Conservation (phyloP, 306 rosid genomes). For the Trichosanthes truncata region DNA sequence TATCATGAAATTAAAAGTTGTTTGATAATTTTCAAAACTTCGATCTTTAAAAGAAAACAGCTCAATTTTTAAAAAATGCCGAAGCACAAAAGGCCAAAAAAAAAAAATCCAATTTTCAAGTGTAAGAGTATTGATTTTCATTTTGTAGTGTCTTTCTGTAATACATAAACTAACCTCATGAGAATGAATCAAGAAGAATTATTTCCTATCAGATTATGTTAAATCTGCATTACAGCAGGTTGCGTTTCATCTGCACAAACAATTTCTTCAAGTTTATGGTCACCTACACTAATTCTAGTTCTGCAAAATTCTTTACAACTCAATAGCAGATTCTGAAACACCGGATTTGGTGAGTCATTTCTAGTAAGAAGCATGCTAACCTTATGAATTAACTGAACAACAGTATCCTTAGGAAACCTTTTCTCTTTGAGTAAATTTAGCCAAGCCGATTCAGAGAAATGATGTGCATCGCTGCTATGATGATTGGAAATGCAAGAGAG, state of each 20-base stretch:
- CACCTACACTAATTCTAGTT: slow-evolving; percentile 13
- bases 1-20: too few relatives aligned
- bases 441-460: slow-evolving; percentile 63
- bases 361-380: slow-evolving; percentile 25
- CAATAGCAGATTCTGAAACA: slow-evolving; percentile 33
- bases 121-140: neutral
- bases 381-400: slow-evolving; percentile 37
- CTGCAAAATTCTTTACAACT: slow-evolving; percentile 43
- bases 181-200: neutral
- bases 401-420: slow-evolving; percentile 40
- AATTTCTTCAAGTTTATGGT: slow-evolving; percentile 19
- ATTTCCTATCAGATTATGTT: neutral
- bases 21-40: too few relatives aligned
- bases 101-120: neutral
- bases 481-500: slow-evolving; percentile 34
- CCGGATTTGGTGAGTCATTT: slow-evolving; percentile 27
- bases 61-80: too few relatives aligned
- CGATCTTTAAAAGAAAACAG: too few relatives aligned
- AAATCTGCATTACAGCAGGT: neutral
- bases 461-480: slow-evolving; percentile 26
- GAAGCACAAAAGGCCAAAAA: too few relatives aligned
- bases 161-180: neutral
- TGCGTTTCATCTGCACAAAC: slow-evolving; percentile 15
- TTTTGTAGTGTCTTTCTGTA: neutral
- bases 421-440: slow-evolving; percentile 46